A percentile compares a stretch with the other conserved stretches of the same genome.
These are phyloP conservation scores for Carallia pectinifolia DNA, from an alignment of 345 rosid species.

Conservation along the genomic window DNA sequence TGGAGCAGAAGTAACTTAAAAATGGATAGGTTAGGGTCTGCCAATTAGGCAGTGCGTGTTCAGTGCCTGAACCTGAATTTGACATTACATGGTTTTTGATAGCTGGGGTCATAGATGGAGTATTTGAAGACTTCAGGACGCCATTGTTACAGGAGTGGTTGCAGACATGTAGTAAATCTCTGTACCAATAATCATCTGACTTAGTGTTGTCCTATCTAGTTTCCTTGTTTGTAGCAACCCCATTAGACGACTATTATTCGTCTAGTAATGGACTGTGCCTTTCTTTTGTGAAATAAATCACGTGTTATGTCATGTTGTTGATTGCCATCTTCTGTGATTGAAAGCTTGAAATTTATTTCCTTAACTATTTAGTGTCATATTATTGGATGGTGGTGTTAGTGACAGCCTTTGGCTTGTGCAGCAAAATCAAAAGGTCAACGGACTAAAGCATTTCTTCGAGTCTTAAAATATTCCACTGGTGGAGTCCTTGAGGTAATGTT, in stretches of 20 bases:
- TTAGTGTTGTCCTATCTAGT: too few species aligned
- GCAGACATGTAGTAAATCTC: too few species aligned
- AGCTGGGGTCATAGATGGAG: too few species aligned
- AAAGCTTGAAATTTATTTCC: neutral
- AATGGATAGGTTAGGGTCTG: neutral
- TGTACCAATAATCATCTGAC: too few species aligned
- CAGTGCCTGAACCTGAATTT: neutral
- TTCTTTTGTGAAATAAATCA: too few species aligned
- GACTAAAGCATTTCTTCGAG: constrained; percentile 90
- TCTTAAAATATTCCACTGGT: constrained; percentile 85
- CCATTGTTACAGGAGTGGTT: too few species aligned
- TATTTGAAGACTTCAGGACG: too few species aligned
- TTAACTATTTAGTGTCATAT: neutral
- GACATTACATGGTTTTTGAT: neutral
- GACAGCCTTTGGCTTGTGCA: constrained; percentile 38
- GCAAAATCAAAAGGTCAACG: constrained; percentile 66
- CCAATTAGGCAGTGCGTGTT: neutral
- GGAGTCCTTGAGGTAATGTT: constrained; percentile 90
- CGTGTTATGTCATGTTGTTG: neutral
- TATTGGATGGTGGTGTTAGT: neutral
- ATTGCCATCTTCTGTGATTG: neutral
- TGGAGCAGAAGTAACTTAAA: neutral
- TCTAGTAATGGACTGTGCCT: too few species aligned
- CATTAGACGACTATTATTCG: too few species aligned
- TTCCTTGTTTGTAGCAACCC: too few species aligned